phyloP scores from a whole-genome alignment of 805 yeast species.

The Komagataella kurtzmanii region DNA sequence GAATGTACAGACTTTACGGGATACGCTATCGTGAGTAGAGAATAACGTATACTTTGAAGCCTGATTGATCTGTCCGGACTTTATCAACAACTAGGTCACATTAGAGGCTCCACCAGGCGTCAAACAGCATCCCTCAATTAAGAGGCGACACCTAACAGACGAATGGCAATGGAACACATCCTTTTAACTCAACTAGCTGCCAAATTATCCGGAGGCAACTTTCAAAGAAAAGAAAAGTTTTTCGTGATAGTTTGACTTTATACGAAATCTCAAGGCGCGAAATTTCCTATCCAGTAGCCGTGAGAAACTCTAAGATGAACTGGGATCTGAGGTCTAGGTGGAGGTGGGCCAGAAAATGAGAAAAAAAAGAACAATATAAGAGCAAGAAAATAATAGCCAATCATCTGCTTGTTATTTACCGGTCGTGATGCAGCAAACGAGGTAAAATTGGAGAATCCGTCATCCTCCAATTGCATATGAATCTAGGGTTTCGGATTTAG shows the following conservation, averaged over 20 bases:
- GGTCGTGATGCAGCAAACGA: no score
- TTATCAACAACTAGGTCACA: conserved; percentile 15
- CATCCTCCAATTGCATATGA: no score
- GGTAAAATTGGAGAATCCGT: no score
- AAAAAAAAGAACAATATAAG: no score
- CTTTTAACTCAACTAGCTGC: not conserved
- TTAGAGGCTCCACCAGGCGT: conserved; percentile 6
- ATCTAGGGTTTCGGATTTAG: not conserved
- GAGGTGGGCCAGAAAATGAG: no score
- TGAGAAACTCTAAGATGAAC: not conserved
- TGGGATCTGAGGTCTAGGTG: not conserved
- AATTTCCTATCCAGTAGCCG: not conserved
- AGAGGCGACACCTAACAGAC: conserved; percentile 15
- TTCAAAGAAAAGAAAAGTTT: conserved; percentile 12
- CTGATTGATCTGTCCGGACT: conserved; percentile 15
- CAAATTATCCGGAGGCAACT: conserved; percentile 14
- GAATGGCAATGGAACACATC: not conserved
- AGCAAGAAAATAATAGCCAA: no score
- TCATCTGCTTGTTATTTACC: no score
- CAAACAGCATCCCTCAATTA: conserved; percentile 16
- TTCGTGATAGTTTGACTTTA: not conserved
- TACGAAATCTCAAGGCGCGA: not conserved
- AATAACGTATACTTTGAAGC: conserved; percentile 17
- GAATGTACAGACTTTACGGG: conserved; percentile 22
- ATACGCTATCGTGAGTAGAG: conserved; percentile 12